Conservation (phyloP, 2,329 filamentous ascomycete species). For the Colletotrichum gigasporum region DNA sequence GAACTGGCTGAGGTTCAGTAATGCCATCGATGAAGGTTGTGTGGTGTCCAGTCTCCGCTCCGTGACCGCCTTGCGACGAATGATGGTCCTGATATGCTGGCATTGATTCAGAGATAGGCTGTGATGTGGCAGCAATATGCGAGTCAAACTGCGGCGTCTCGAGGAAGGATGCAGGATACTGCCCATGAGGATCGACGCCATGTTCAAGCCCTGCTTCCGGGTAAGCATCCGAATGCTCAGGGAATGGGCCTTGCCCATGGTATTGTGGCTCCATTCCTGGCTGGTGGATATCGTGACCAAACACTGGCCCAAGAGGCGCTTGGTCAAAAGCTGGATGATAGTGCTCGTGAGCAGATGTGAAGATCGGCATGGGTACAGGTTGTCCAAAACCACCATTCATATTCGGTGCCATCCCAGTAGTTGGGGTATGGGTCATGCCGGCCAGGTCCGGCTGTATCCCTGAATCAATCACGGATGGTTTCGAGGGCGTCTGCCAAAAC, state of each 20-base stretch:
- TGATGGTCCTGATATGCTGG: neutral
- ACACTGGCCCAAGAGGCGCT: conserved; percentile 2
- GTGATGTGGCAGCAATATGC: neutral
- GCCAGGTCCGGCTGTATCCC: conserved; percentile 21
- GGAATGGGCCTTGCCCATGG: neutral
- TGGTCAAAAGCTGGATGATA: conserved; percentile 20
- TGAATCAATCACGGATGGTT: conserved; percentile 25
- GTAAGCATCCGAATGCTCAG: conserved; percentile 9
- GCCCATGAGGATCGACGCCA: neutral
- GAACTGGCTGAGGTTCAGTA: conserved; percentile 20
- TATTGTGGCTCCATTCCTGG: conserved; percentile 8
- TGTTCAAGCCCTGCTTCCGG: conserved; percentile 22
- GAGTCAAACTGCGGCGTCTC: conserved; percentile 16
- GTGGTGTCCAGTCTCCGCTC: neutral
- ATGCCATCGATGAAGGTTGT: conserved; percentile 18
- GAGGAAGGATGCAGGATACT: conserved; percentile 19
- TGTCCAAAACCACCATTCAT: conserved; percentile 5
- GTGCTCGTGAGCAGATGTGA: conserved; percentile 16
- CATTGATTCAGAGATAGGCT: conserved; percentile 1
- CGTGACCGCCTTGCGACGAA: neutral
- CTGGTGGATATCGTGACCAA: conserved; percentile 6
- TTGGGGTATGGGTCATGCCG: neutral
- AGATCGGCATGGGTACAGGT: conserved; percentile 8
- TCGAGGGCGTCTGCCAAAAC: conserved; percentile 19
- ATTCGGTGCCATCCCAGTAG: neutral